Base-by-base conservation (phyloP, 257 asterid genomes). In the Fraxinus cuspidata region DNA sequence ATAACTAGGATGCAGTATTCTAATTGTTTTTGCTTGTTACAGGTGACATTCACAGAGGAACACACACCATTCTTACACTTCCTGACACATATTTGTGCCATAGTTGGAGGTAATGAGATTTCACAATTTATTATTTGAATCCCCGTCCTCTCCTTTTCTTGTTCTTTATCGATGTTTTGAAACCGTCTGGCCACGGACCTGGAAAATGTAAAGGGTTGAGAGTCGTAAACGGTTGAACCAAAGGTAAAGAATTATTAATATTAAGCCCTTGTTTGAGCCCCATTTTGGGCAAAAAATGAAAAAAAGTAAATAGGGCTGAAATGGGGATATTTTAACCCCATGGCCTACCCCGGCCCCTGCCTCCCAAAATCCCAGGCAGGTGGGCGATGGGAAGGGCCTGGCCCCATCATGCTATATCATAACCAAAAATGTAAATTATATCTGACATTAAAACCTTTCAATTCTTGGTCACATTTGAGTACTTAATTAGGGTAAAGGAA, bases 21-120 rank as follows among this genome's bases (percentile, higher is more conserved):
- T 73, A n/a, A 75, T 40, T 66, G 13, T 74, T 44, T 76, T 21
- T 70, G 74, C 53, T 69, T 58, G 72, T 83, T 79, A 53, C 91
- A 96, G 99, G 99, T 93, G 80, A 93, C 97, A 40, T 91, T 83
- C 84, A 89, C 86, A 3, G 99, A 93, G 91, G 87, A 85, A 82
- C 99, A 96, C 73, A n/a, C 88, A 4, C 77, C 99, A 7, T 96
- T 96, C 90, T 87, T 96, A 68, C 99, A 96, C 87, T 96, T 96
- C 87, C 53, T 93, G 83, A 96, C 99, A 21, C 92, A 89, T 79
- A 84, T 96, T 34, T 96, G 99, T 83, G 99, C 98, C 83, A 93
- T 96, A 73, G 90, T 96, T 29, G 99, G 99, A 89, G 98, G 99
- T 93, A 88, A 71, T 28, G 49, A 32, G 7, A 51, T 60, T 27